Evolutionary conservation across 2,329 filamentous ascomycete species (phyloP).

Genomic region (Aurifilum marmelostoma): DNA sequence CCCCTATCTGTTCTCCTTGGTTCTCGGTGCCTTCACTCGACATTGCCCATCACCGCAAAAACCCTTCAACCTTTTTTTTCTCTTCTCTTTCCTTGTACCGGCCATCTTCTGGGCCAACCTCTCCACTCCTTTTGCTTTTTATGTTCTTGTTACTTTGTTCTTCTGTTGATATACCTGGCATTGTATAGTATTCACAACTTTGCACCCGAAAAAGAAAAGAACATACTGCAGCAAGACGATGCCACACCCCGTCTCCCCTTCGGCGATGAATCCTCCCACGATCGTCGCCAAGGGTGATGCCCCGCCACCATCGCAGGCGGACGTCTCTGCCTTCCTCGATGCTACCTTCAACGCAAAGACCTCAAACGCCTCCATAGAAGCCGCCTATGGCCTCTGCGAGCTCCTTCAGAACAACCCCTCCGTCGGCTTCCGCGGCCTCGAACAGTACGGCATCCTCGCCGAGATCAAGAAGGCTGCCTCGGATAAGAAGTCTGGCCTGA

Average conservation of each 20-base stretch:
- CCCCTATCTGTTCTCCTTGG: neutral
- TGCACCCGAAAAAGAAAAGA: neutral
- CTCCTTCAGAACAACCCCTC: constrained; percentile 53
- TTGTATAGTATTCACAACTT: too few species aligned
- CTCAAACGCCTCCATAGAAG: constrained; percentile 70
- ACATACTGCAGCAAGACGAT: constrained; percentile 27
- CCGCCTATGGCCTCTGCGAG: constrained; percentile 64
- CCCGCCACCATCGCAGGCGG: constrained; percentile 65
- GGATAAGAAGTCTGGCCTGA: constrained; percentile 90
- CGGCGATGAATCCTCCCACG: constrained; percentile 32
- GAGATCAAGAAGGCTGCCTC: constrained; percentile 73
- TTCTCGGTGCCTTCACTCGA: neutral
- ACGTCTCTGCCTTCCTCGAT: constrained; percentile 66
- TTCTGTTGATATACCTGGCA: neutral
- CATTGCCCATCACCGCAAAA: neutral
- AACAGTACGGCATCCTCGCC: constrained; percentile 56
- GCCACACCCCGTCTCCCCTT: constrained; percentile 32
- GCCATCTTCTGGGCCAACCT: constrained; percentile 26
- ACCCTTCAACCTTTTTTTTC: neutral
- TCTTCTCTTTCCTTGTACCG: neutral
- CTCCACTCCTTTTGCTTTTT: constrained; percentile 26
- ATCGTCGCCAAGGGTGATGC: constrained; percentile 33
- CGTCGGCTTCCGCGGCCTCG: constrained; percentile 57
- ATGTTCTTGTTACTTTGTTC: constrained; percentile 6
- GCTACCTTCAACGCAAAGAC: constrained; percentile 71